Evolutionary conservation across 2,329 filamentous ascomycete genomes (phyloP), one percentile per base, ranked within the genome.

Genomic region (Parastagonospora nodorum): DNA sequence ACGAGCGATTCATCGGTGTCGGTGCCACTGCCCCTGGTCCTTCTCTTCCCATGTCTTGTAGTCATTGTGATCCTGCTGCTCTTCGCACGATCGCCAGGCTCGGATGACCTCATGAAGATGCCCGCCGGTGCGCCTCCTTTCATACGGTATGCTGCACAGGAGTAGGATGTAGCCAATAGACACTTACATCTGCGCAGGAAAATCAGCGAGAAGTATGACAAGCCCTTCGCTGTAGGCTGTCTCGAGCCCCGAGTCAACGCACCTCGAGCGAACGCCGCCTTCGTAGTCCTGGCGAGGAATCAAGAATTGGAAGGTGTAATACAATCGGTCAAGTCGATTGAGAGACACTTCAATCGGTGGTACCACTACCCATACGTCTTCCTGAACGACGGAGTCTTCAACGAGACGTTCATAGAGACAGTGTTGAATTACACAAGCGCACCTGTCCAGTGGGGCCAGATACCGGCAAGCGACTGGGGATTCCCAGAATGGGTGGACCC

Each of bases 341-440:
- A 99, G 79, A 85, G 94, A 64, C 94, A 99, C 77, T 99, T 99
- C 84, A 99, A 99, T 77, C 86, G 92, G 61, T 99, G 93, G 92
- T 99, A 92, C 74, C 86, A 97, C 75, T 99, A 99, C 74, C 94
- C 94, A 24, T 99, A 97, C 72, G 93, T 97, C 63, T 97, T 99
- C 75, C 80, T 99, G 63, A 99, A 99, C 76, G 93, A 99, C 68
- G 94, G 88, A 58, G 92, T 97, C 50, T 99, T 99, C 83, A 92
- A 97, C 75, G 85, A 90, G 68, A 90, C 87, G 10, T 99, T 99
- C 83, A 95, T 90, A 74, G 88, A 93, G 63, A 88, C 87, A 0
- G 85, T 99, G 50, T 78, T 82, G 68, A 96, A 97, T 70, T 91
- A 99, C 76, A 96, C 92, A n/a, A 95, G 90, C 46, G 84, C 83